Base-by-base conservation (phyloP, 1,284 basidiomycete genomes). In the Fomitopsis schrenkii region DNA sequence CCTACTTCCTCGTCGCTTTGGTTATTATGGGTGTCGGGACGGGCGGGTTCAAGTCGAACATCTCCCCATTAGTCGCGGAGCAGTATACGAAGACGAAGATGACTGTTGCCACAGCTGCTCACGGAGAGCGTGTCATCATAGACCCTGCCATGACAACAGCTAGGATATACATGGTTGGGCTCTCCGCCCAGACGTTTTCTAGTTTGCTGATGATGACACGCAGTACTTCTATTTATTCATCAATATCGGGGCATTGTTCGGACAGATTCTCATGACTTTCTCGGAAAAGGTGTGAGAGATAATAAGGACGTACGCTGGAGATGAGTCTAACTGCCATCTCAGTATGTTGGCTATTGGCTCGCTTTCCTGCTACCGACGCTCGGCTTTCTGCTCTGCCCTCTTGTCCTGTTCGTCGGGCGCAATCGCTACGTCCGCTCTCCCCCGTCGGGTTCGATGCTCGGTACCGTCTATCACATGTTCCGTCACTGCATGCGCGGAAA, bases 41-140 rank as follows among this genome's bases (percentile, higher is more conserved):
- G 4, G 93, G 93, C 22, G 81, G 86, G 35, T 93, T 95, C 83
- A 94, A 94, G 76, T 73, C 87, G 0, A 94, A 94, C 71, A 86
- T 91, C 61, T 89, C 88, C 0, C 90, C 91, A 0, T 78, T 94
- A 59, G 81, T 94, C 42, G 92, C 91, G 45, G 90, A 95, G 75
- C 89, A 94, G 70, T 88, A 90, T 71, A 79, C 74, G 62, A 78
- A 79, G 58, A 81, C 78, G 41, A 87, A 81, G 65, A 74, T 81
- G 15, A 88, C 86, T 70, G 75, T 91, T 36, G 60, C 70, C 3
- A 83, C 79, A 3, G 82, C 80, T 1, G 81, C 79, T 63, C 76
- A 72, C 22, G 93, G 93, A 52, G 89, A 94, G 73, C 79, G 86
- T 40, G 91, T 95, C 59, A 87, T 95, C 63, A 84, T 95, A 40